Evolutionary conservation across 176 grass and related monocot genomes (phyloP).

Genomic region (Thalia dealbata): DNA sequence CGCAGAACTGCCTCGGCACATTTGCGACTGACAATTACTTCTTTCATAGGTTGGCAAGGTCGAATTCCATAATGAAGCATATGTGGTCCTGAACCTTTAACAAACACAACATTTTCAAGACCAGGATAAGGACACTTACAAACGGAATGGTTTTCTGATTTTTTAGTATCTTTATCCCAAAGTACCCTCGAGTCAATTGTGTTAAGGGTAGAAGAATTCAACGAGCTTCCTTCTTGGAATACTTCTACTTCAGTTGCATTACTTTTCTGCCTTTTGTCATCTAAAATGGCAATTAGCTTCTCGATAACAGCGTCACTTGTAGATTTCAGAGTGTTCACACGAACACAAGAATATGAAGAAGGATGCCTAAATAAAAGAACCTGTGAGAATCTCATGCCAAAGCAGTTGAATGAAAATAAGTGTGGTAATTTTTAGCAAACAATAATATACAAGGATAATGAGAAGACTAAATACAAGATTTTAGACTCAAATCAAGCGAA

Average conservation of each 20-base stretch:
- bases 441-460: neutral
- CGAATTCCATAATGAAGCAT: conserved; percentile 28
- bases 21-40: conserved; percentile 91
- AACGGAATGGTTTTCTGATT: conserved; percentile 17
- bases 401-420: conserved; percentile 15
- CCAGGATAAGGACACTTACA: conserved; percentile 46
- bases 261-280: conserved; percentile 31
- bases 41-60: conserved; percentile 43
- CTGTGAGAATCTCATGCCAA: conserved; percentile 6
- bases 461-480: neutral
- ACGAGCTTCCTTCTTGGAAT: neutral
- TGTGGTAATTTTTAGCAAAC: neutral
- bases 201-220: neutral
- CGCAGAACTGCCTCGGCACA: conserved; percentile 94
- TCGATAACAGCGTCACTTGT: conserved; percentile 40
- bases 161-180: neutral
- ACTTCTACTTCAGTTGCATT: conserved; percentile 22
- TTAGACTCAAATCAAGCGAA: neutral
- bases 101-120: conserved; percentile 68
- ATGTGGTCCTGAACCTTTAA: conserved; percentile 83
- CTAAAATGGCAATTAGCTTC: conserved; percentile 44
- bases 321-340: conserved; percentile 76
- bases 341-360: conserved; percentile 79
- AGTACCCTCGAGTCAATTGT: neutral
- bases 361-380: conserved; percentile 43